Base-by-base conservation (phyloP, 495 filamentous ascomycete genomes). In the Haplographium delicatum region DNA sequence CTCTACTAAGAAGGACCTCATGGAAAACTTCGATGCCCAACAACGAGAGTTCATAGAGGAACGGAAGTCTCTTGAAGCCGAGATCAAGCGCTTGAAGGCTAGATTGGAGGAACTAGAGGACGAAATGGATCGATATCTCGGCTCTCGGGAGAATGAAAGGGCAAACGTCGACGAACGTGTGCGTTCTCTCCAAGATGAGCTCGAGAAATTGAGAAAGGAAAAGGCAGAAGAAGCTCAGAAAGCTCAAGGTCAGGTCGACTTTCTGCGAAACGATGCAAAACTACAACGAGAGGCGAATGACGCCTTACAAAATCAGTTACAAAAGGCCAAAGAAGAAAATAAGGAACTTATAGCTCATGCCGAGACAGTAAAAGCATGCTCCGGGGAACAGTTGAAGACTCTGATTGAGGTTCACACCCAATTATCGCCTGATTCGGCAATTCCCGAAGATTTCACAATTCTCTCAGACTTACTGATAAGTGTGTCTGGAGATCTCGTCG, bases 1-100 rank as follows among this genome's bases (percentile, higher is more conserved):
- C 53, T 91, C 87, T 2, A 99, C 87, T 0, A 99, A 99, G 66
- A 82, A 87, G 60, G 93, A 99, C 60, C 78, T 99, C 1, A 80
- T 99, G 63, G 85, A 86, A 33, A 99, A 99, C 60, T 83, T 99
- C 63, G 89, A 96, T 59, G 87, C 91, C 26, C 79, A 89, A 26
- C 88, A 95, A 62, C 81, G 81, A 24, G 91, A 97, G 61, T 96
- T 96, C 59, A 74, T 85, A 35, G 81, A 82, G 45, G 90, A 97
- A 64, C 81, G 91, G 20, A 85, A 81, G 58, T 83, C 78, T 8
- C 72, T 96, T 15, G 86, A 95, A 57, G 69, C 76, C 15, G 89
- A 97, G 65, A 78, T 91, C 44, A 81, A 80, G 46, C 79, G 80
- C 23, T 73, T 88, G 46, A 88, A 85, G 55, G 71, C 80, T 22